phyloP scores from a whole-genome alignment of 805 yeast genomes.

The Pichia nakasei region DNA sequence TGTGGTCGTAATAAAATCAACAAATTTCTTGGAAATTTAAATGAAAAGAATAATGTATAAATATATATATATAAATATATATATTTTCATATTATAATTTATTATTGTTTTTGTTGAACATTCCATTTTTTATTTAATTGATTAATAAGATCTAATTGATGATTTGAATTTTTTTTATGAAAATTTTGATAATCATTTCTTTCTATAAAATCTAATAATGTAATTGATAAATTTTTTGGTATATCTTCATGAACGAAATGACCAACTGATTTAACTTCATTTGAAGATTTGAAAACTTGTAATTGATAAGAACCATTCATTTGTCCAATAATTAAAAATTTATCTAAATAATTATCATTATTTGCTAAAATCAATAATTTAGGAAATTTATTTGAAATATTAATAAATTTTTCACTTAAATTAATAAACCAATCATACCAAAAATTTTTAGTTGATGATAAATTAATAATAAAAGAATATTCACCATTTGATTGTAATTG shows the following conservation, averaged over 20 bases:
- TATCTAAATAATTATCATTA: conserved; percentile 72
- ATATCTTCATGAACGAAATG: conserved; percentile 95
- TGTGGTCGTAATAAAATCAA: conserved; percentile 90
- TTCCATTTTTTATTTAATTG: conserved; percentile 28
- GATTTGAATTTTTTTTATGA: background rate
- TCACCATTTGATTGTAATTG: conserved; percentile 10
- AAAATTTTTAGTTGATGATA: conserved; percentile 48
- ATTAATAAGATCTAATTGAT: conserved; percentile 22
- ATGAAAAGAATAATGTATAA: conserved; percentile 28
- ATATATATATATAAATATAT: conserved; percentile 30
- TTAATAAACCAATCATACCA: conserved; percentile 83
- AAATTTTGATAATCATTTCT: conserved; percentile 32
- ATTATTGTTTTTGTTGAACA: conserved; percentile 14
- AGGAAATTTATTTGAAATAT: conserved; percentile 34
- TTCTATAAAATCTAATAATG: conserved; percentile 41
- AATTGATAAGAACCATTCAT: conserved; percentile 97
- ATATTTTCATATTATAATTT: background rate
- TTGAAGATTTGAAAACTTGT: conserved; percentile 49
- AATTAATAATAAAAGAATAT: conserved; percentile 54
- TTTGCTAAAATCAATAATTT: conserved; percentile 79
- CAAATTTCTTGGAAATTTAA: conserved; percentile 53
- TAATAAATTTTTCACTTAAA: conserved; percentile 45
- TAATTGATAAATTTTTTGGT: conserved; percentile 57
- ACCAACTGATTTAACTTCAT: conserved; percentile 48
- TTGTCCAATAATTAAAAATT: conserved; percentile 82